These are phyloP conservation scores for Trichoderma aggressivum DNA, from an alignment of 2,329 filamentous ascomycete genomes.

Conservation along the genomic window DNA sequence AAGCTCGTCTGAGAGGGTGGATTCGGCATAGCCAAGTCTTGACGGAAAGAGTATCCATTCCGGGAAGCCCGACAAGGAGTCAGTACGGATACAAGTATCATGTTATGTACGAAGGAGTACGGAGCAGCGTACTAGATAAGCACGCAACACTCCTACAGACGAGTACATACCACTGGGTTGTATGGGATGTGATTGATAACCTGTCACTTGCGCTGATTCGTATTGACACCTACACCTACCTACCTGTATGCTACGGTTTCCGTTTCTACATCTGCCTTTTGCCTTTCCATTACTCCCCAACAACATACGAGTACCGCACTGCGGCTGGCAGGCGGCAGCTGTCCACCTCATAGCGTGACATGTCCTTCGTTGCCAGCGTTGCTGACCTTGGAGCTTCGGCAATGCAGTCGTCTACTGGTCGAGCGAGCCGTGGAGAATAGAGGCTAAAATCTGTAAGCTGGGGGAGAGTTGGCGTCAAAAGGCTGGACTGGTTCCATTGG, in stretches of 20 bases:
- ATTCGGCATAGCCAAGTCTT: background rate
- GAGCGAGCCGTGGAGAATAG: background rate
- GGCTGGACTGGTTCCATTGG: background rate
- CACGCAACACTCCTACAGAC: background rate
- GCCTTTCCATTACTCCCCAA: background rate
- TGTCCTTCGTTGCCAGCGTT: background rate
- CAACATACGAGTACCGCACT: background rate
- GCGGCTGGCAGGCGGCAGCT: background rate
- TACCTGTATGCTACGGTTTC: background rate
- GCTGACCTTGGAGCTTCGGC: background rate
- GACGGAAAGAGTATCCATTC: constrained; percentile 1
- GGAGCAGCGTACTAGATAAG: background rate
- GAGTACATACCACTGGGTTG: background rate
- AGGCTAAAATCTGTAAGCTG: background rate
- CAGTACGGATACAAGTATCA: background rate
- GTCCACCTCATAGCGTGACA: background rate
- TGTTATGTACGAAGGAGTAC: background rate
- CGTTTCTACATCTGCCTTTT: background rate
- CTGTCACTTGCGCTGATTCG: background rate
- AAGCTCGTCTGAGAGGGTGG: background rate
- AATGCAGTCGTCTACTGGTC: background rate
- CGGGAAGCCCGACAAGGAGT: constrained; percentile 7
- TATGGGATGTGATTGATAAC: constrained; percentile 1
- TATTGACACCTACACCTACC: background rate
- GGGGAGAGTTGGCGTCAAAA: background rate